Evolutionary conservation across 192 early-diverging fungal species (phyloP).

Genomic region (Backusella liffmaniae): DNA sequence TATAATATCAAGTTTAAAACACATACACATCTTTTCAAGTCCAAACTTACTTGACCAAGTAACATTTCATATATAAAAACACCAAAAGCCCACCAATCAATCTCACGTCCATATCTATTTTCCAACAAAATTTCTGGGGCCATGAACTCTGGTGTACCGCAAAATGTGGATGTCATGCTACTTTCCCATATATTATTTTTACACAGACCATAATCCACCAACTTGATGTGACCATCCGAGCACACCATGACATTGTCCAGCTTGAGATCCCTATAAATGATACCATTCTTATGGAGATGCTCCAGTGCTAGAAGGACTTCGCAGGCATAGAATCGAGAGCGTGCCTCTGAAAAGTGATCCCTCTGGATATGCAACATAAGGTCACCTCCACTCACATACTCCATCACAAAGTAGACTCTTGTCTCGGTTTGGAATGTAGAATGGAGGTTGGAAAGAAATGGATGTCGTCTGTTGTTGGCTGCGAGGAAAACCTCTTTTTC

Average conservation of each 20-base stretch:
- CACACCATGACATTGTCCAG: conserved; percentile 80
- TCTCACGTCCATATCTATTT: conserved; percentile 72
- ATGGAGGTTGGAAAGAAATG: conserved; percentile 94
- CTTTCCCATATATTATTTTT: conserved; percentile 76
- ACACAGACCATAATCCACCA: conserved; percentile 86
- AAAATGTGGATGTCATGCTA: conserved; percentile 72
- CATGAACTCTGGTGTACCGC: conserved; percentile 89
- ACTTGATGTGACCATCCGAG: conserved; percentile 78
- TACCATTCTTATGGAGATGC: conserved; percentile 91
- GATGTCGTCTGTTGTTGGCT: conserved; percentile 87
- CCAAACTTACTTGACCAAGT: conserved; percentile 52
- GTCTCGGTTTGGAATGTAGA: conserved; percentile 95
- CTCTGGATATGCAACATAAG: conserved; percentile 98
- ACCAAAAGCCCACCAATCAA: conserved; percentile 85
- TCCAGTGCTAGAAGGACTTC: conserved; percentile 93
- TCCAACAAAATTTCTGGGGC: conserved; percentile 81
- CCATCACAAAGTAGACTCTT: conserved; percentile 97
- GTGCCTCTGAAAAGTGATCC: conserved; percentile 82
- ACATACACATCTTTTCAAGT: no score
- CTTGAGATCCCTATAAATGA: conserved; percentile 87
- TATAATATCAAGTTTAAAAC: not conserved
- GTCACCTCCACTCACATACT: conserved; percentile 96
- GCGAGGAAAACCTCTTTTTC: conserved; percentile 94
- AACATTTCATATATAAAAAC: conserved; percentile 66
- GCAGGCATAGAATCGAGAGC: conserved; percentile 90